phyloP scores from a whole-genome alignment of 2,329 filamentous ascomycete species.

The Colletotrichum sp. region DNA sequence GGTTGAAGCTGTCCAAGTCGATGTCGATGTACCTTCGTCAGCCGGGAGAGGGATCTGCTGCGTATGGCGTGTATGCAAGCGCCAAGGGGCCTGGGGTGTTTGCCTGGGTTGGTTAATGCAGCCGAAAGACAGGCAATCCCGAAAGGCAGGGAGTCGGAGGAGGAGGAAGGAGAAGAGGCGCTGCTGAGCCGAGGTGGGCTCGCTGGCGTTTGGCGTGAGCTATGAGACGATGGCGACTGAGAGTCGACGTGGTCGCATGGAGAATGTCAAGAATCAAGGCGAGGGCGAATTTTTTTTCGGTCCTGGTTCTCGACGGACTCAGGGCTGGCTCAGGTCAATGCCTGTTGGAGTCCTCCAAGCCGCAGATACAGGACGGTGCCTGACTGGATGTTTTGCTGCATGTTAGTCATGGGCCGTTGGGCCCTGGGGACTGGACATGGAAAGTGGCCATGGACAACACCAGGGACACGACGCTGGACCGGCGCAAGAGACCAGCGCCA shows the following conservation, averaged over 20 bases:
- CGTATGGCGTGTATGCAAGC: background rate
- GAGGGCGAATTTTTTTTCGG: background rate
- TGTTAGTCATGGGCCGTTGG: background rate
- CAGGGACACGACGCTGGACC: background rate
- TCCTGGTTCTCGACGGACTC: background rate
- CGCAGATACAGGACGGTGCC: background rate
- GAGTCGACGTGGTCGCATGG: background rate
- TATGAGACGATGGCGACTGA: background rate
- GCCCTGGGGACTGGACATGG: background rate
- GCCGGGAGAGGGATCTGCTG: background rate
- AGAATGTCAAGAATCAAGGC: background rate
- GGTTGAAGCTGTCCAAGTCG: background rate
- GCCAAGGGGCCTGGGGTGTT: background rate
- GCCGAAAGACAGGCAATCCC: background rate
- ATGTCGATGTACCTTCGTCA: background rate
- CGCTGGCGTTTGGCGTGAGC: background rate
- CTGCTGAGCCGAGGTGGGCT: background rate
- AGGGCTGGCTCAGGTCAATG: background rate
- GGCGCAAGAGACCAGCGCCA: background rate
- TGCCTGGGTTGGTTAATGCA: background rate
- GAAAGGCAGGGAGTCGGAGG: background rate
- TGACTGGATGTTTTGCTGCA: background rate
- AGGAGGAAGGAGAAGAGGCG: background rate
- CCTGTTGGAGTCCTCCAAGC: slow-evolving; percentile 15
- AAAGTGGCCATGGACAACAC: background rate